These are phyloP conservation scores for Oryza officinalis DNA, from an alignment of 176 grass and related monocot species.

Conservation along the genomic window DNA sequence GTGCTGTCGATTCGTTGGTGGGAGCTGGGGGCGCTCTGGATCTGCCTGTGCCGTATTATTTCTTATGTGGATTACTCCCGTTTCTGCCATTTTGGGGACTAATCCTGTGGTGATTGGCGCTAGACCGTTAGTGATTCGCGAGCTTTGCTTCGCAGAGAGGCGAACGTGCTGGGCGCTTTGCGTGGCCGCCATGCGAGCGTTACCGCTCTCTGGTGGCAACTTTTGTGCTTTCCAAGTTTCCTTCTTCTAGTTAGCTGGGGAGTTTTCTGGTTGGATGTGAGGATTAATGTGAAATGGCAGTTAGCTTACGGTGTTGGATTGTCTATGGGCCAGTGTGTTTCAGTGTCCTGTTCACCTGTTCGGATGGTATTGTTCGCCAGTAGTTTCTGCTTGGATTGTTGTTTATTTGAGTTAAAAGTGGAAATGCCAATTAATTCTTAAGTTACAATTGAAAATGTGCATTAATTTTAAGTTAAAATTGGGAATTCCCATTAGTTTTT, in stretches of 20 bases:
- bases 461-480: not conserved
- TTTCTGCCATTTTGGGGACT: not conserved
- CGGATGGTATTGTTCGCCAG: not conserved
- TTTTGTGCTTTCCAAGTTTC: constrained; percentile 1
- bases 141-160: constrained; percentile 3
- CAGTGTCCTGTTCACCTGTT: not conserved
- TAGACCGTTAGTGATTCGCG: not conserved
- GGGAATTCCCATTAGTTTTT: not conserved
- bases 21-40: not conserved
- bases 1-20: not conserved
- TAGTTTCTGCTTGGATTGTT: not conserved
- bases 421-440: not conserved
- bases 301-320: not conserved
- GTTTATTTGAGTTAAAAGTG: not conserved
- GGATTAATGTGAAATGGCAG: constrained; percentile 27
- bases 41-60: not conserved
- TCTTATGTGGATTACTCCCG: not conserved
- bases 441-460: not conserved
- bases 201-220: not conserved
- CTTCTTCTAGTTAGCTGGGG: not conserved
- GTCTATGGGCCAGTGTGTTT: not conserved
- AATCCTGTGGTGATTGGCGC: not conserved
- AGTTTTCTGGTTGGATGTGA: not conserved
- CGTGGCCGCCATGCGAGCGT: constrained; percentile 23
- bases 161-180: constrained; percentile 25